A percentile compares a stretch with the other conserved stretches of the same genome.
Conservation (phyloP, 148 eudicot genomes). For the Arctostaphylos glauca region DNA sequence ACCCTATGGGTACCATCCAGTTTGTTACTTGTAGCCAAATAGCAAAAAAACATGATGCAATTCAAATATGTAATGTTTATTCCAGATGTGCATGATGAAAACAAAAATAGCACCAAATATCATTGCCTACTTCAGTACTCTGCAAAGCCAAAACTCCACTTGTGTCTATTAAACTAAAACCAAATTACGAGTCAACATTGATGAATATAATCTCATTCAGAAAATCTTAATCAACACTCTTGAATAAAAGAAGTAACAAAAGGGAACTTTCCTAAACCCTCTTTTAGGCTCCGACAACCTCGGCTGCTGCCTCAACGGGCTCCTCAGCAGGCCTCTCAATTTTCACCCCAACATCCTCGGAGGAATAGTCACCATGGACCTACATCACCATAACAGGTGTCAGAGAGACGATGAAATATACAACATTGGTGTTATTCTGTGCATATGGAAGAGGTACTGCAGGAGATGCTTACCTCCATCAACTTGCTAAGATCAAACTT, state of each 20-base stretch:
- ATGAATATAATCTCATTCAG: not conserved
- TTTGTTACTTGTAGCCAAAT: not conserved
- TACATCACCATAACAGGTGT: conserved; percentile 11
- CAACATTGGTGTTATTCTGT: not conserved
- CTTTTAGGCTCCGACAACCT: conserved; percentile 25
- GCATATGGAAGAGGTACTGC: not conserved
- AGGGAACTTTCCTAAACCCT: not conserved
- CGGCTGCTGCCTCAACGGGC: conserved; percentile 39
- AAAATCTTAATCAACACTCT: not conserved
- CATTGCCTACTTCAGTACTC: not conserved
- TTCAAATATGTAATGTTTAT: not conserved
- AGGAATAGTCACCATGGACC: conserved; percentile 72
- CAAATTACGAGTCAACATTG: conserved; percentile 7
- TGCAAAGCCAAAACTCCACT: not conserved
- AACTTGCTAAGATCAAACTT: conserved; percentile 80
- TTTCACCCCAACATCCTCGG: conserved; percentile 72
- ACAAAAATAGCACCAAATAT: not conserved
- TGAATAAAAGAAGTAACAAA: not conserved
- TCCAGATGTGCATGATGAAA: not conserved
- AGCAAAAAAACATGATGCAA: not conserved
- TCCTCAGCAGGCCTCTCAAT: conserved; percentile 78
- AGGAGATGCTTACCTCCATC: conserved; percentile 59
- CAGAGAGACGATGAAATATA: conserved; percentile 16
- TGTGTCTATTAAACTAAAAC: conserved; percentile 2
- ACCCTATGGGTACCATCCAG: not conserved